Evolutionary conservation across 441 rosid genomes (phyloP).

Genomic region (Adansonia grandidieri): DNA sequence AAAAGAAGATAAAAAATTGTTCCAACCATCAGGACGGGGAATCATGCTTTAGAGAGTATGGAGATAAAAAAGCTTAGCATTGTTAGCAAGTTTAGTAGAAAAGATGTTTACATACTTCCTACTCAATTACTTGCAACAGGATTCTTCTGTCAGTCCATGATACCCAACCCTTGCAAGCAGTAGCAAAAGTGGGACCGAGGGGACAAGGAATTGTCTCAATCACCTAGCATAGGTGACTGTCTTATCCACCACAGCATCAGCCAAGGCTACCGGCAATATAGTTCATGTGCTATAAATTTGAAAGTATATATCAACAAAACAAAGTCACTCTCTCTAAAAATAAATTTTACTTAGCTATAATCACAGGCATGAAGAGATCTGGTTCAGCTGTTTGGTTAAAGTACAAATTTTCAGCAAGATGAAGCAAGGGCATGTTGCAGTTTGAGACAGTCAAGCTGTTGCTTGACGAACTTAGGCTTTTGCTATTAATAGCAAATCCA

Average conservation of each 20-base stretch:
- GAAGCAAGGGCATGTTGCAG: neutral
- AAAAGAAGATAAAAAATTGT: neutral
- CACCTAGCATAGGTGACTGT: neutral
- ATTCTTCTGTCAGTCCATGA: neutral
- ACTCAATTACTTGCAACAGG: neutral
- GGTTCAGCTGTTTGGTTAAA: neutral
- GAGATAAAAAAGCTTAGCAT: neutral
- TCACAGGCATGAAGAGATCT: neutral
- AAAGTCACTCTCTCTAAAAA: neutral
- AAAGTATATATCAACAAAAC: neutral
- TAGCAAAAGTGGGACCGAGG: neutral
- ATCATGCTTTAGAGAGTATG: neutral
- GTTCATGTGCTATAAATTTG: neutral
- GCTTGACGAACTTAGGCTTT: neutral
- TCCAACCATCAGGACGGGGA: neutral
- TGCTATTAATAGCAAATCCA: neutral
- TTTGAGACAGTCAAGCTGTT: neutral
- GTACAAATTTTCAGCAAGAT: neutral
- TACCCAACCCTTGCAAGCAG: neutral
- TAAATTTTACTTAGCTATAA: neutral
- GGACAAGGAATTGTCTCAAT: neutral
- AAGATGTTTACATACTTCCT: neutral
- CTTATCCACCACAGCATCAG: neutral
- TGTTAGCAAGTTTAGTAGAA: neutral
- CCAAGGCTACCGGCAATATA: neutral